A percentile compares a stretch with the other conserved stretches of the same genome.
Evolutionary conservation across 2,329 filamentous ascomycete genomes (phyloP).

Genomic region (Penicillium sp.): DNA sequence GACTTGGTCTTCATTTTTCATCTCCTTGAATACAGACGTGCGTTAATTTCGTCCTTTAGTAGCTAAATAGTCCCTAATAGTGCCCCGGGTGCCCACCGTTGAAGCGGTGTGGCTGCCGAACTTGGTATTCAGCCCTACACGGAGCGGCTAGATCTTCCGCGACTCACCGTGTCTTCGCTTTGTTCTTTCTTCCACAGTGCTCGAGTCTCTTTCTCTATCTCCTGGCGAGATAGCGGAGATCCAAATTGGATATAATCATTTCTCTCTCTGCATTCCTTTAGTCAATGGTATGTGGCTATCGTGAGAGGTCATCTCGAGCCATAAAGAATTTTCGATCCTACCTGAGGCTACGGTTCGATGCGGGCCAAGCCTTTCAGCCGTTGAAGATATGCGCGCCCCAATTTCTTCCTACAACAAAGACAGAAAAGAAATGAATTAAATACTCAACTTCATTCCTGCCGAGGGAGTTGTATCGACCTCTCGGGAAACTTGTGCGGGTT

Average conservation of each 20-base stretch:
- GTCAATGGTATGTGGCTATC: not conserved
- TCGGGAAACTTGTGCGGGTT: not conserved
- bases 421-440: not conserved
- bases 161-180: constrained; percentile 12
- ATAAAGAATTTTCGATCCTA: not conserved
- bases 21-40: too few species aligned
- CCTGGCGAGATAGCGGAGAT: not conserved
- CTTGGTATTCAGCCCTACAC: not conserved
- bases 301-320: not conserved
- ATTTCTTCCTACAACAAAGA: not conserved
- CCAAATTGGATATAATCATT: not conserved
- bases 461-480: not conserved
- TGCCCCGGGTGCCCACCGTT: too few species aligned
- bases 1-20: too few species aligned
- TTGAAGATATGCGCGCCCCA: not conserved
- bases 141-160: not conserved
- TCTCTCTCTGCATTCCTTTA: not conserved
- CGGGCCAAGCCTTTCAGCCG: not conserved
- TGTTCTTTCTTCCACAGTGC: not conserved
- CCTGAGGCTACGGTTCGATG: too few species aligned
- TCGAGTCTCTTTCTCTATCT: not conserved
- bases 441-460: not conserved
- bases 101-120: too few species aligned
- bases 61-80: too few species aligned
- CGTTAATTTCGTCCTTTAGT: too few species aligned